Conservation (phyloP, 179 eudicot species). For the Heliamphora pulchella region DNA sequence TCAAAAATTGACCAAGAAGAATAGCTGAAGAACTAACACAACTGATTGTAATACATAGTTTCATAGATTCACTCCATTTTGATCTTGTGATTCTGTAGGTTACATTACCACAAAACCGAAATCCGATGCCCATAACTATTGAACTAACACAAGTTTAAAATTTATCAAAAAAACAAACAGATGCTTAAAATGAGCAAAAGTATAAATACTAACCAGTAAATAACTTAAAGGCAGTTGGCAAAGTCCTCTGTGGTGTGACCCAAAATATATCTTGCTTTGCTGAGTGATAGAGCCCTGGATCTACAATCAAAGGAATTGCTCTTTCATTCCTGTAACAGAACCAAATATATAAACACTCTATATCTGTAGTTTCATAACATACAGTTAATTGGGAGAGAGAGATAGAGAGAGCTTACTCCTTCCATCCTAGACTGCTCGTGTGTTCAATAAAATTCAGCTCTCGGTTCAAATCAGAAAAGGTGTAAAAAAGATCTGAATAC, state of each 20-base stretch:
- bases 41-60: no score
- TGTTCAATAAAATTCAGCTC: slow-evolving; percentile 81
- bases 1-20: no score
- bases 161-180: not conserved
- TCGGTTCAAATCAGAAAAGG: slow-evolving; percentile 58
- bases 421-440: slow-evolving; percentile 82
- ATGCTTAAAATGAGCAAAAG: not conserved
- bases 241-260: slow-evolving; percentile 46
- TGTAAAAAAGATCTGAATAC: slow-evolving; percentile 65
- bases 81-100: not conserved
- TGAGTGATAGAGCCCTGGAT: slow-evolving; percentile 75
- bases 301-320: slow-evolving; percentile 64
- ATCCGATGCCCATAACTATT: not conserved
- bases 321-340: slow-evolving; percentile 31
- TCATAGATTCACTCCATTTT: no score
- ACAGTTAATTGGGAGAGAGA: not conserved
- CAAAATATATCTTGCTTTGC: slow-evolving; percentile 53
- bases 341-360: not conserved
- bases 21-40: no score
- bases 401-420: slow-evolving; percentile 47
- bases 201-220: slow-evolving; percentile 65
- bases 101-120: not conserved
- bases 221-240: slow-evolving; percentile 79
- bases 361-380: not conserved
- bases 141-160: no score